phyloP scores from a whole-genome alignment of 176 grass and related monocot genomes.

The Zea mays region Zm-B73-REFERENCE-NAM-5.0 NC_050097.1:41257501-41258000 shows the following conservation, averaged over 20 bases:
- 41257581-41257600: slow-evolving; percentile 73
- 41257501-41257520: slow-evolving; percentile 46
- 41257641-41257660: slow-evolving; percentile 67
- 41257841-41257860: slow-evolving; percentile 78
- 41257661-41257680: slow-evolving; percentile 60
- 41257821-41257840: slow-evolving; percentile 70
- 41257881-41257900: slow-evolving; percentile 74
- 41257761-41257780: background rate
- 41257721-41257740: slow-evolving; percentile 61
- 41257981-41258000: slow-evolving; percentile 96
- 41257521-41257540: slow-evolving; percentile 47
- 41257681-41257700: slow-evolving; percentile 99
- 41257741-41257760: slow-evolving; percentile 1
- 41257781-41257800: slow-evolving; percentile 22
- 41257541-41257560: slow-evolving; percentile 40
- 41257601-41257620: slow-evolving; percentile 75
- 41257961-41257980: slow-evolving; percentile 96
- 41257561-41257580: slow-evolving; percentile 71
- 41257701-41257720: slow-evolving; percentile 62
- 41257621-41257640: slow-evolving; percentile 84
- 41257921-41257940: slow-evolving; percentile 89
- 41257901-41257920: slow-evolving; percentile 60
- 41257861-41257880: slow-evolving; percentile 67
- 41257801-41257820: slow-evolving; percentile 79
- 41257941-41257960: slow-evolving; percentile 91